A percentile compares a stretch with the other conserved stretches of the same genome.
Conservation (phyloP, 2,329 filamentous ascomycete genomes). For the Passalora sequoiae region DNA sequence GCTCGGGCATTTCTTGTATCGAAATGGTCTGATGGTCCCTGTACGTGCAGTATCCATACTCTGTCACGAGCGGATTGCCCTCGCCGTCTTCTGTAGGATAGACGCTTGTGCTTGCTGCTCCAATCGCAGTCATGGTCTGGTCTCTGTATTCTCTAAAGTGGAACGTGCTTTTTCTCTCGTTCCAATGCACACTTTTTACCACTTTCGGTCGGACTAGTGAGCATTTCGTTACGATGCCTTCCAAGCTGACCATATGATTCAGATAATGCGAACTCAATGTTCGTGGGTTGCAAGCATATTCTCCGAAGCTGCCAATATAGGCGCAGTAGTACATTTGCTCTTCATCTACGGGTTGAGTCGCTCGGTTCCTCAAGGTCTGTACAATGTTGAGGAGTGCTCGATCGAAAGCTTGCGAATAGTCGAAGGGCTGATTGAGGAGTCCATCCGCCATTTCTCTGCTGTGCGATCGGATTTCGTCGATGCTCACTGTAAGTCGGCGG, state of each 20-base stretch:
- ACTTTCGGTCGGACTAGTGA: conserved; percentile 94
- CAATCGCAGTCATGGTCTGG: conserved; percentile 90
- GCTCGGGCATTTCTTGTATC: conserved; percentile 98
- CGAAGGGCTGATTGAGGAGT: conserved; percentile 79
- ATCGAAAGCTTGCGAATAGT: conserved; percentile 83
- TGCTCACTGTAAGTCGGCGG: conserved; percentile 55
- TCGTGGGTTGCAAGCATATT: conserved; percentile 89
- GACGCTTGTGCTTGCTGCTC: conserved; percentile 80
- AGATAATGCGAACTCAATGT: conserved; percentile 84
- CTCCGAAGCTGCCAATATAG: conserved; percentile 92
- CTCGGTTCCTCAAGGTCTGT: conserved; percentile 68
- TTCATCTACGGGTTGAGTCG: conserved; percentile 67
- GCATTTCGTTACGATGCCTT: conserved; percentile 95
- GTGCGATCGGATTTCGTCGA: conserved; percentile 88
- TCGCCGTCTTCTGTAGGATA: conserved; percentile 93
- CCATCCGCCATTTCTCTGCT: conserved; percentile 74
- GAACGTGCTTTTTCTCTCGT: conserved; percentile 79
- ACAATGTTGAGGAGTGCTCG: conserved; percentile 84
- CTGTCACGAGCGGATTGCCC: conserved; percentile 85
- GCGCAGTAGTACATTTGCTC: conserved; percentile 90
- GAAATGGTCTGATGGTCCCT: conserved; percentile 96
- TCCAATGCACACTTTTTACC: conserved; percentile 97
- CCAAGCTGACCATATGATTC: conserved; percentile 94
- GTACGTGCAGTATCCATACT: conserved; percentile 94
- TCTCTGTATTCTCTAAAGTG: conserved; percentile 87